These are phyloP conservation scores for Helminthosporium solani DNA, from an alignment of 2,329 filamentous ascomycete genomes.

Conservation along the genomic window DNA sequence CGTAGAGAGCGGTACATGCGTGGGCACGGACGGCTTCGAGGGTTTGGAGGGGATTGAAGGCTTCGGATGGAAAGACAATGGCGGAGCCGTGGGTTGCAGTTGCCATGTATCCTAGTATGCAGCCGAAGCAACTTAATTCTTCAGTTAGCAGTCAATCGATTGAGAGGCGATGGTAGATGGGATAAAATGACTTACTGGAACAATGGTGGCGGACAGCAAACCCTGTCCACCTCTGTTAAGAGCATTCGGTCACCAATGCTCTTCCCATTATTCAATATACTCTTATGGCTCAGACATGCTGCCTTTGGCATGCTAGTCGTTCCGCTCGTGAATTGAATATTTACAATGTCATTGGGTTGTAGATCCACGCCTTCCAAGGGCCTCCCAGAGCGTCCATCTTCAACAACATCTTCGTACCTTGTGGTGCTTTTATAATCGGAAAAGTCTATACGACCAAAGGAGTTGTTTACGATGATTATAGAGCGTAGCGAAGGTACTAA, in stretches of 20 bases:
- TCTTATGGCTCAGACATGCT: slow-evolving; percentile 79
- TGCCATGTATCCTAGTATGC: slow-evolving; percentile 84
- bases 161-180: too few relatives aligned
- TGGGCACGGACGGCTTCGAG: slow-evolving; percentile 65
- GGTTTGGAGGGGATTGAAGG: slow-evolving; percentile 77
- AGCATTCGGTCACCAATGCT: slow-evolving; percentile 86
- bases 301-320: slow-evolving; percentile 91
- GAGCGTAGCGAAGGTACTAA: slow-evolving; percentile 67
- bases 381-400: slow-evolving; percentile 44
- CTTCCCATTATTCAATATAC: slow-evolving; percentile 89
- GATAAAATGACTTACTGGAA: slow-evolving; percentile 44
- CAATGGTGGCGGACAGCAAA: slow-evolving; percentile 62
- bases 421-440: slow-evolving; percentile 38
- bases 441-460: slow-evolving; percentile 54
- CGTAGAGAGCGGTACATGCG: slow-evolving; percentile 71
- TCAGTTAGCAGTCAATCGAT: slow-evolving; percentile 4
- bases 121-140: slow-evolving; percentile 71
- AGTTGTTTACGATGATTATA: slow-evolving; percentile 80
- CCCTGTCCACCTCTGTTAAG: slow-evolving; percentile 69
- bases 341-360: slow-evolving; percentile 70
- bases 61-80: slow-evolving; percentile 82
- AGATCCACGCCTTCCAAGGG: slow-evolving; percentile 53
- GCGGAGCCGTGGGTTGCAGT: slow-evolving; percentile 79
- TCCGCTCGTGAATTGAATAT: slow-evolving; percentile 97
- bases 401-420: slow-evolving; percentile 48